phyloP scores from a whole-genome alignment of 169 alveolate species.

The Plasmodium relictum region DNA sequence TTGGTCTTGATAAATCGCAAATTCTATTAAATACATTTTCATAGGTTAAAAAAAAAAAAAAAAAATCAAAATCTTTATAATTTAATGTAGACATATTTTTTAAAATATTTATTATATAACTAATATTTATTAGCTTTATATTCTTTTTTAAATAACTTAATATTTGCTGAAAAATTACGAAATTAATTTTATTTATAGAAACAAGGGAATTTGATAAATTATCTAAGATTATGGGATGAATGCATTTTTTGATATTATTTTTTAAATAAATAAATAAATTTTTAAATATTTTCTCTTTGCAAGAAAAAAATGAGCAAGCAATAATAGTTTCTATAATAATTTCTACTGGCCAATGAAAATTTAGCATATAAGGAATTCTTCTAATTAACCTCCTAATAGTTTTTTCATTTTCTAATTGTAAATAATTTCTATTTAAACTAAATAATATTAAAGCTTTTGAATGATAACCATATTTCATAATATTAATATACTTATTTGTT shows the following conservation, averaged over 20 bases:
- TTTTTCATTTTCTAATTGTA: slow-evolving; percentile 47
- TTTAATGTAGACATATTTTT: slow-evolving; percentile 17
- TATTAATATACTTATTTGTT: slow-evolving; percentile 41
- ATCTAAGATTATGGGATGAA: slow-evolving; percentile 29
- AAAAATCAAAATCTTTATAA: slow-evolving; percentile 18
- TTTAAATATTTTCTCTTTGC: slow-evolving; percentile 11
- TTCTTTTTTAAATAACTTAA: slow-evolving; percentile 40
- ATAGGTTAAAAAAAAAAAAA: slow-evolving; percentile 9
- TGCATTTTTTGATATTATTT: slow-evolving; percentile 52
- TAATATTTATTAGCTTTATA: neutral
- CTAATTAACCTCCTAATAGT: slow-evolving; percentile 39
- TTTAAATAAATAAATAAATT: slow-evolving; percentile 53
- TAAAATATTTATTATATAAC: slow-evolving; percentile 18
- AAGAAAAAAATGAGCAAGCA: slow-evolving; percentile 33
- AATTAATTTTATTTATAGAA: slow-evolving; percentile 4
- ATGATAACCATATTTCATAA: slow-evolving; percentile 67
- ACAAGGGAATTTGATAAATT: slow-evolving; percentile 22
- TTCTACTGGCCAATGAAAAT: slow-evolving; percentile 72
- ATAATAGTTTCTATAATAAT: slow-evolving; percentile 45
- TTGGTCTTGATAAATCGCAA: slow-evolving; percentile 1
- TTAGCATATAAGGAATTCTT: slow-evolving; percentile 52
- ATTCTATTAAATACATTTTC: slow-evolving; percentile 12
- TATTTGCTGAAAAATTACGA: slow-evolving; percentile 34
- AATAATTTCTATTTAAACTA: slow-evolving; percentile 30
- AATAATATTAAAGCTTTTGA: slow-evolving; percentile 58